Base-by-base conservation (phyloP, 106 monocot species). In the Acorus gramineus region DNA sequence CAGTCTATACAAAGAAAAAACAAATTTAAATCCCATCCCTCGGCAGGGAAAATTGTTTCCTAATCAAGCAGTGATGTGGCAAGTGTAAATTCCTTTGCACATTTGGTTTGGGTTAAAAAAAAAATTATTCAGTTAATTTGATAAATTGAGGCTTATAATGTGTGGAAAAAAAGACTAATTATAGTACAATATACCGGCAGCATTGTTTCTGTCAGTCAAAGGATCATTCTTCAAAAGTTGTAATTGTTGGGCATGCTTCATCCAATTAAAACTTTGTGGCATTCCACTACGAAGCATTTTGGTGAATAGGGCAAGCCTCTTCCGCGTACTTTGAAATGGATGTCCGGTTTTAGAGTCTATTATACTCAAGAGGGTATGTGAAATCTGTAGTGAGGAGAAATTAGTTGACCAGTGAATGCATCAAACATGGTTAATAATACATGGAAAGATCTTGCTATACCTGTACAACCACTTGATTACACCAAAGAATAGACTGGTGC, bases 391-490 rank as follows among this genome's bases (percentile, higher is more conserved):
- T 71, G 70, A 42, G 56, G 11, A 52, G 11, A 9, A 7, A 60
- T 28, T 28, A 28, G 11, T 8, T 53, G 13, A 66, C 46, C 11
- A 14, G 46, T 58, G 46, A 57, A 5, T 7, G 56, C 28, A 59
- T 42, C 9, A 53, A 42, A 42, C 8, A 12, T 50, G 57, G 11
- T 11, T 42, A 6, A 11, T 8, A 56, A 12, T 13, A 46, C 14
- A 3, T 50, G 28, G 28, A 28, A 58, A 47, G 6, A 6, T 4
- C 42, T 47, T 3, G 63, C 70, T 8, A 8, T 61, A 92, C 96
- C 87, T 98, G 91, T 74, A 98, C 66, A 79, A 92, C 91, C 42
- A 98, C 77, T 73, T 98, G 96, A 78, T 98, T 98, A 65, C 96
- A 98, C 96, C 96, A 98, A 49, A 98, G 58, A 64, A 98, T 92